A percentile compares a stretch with the other conserved stretches of the same genome.
These are phyloP conservation scores for Gossypium aridum DNA, from an alignment of 441 rosid genomes.

Conservation along the genomic window DNA sequence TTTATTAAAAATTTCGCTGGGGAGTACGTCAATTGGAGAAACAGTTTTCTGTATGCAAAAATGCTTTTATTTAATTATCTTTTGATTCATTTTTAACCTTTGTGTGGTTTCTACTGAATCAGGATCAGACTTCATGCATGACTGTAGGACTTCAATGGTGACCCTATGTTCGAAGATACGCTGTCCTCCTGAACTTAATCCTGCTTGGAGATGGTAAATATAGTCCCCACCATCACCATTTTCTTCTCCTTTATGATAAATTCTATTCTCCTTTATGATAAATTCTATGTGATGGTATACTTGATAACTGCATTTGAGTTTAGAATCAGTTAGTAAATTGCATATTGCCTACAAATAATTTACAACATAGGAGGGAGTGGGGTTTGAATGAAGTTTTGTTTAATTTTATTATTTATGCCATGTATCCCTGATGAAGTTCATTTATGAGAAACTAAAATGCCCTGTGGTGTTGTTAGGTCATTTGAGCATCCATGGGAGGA, in stretches of 20 bases:
- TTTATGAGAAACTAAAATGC: background rate
- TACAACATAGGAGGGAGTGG: background rate
- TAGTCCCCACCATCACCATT: background rate
- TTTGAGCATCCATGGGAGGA: slow-evolving; percentile 65
- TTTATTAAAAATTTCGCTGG: background rate
- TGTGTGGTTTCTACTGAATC: slow-evolving; percentile 5
- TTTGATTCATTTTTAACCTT: background rate
- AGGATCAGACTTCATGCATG: slow-evolving; percentile 24
- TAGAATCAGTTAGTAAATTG: background rate
- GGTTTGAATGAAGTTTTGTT: background rate
- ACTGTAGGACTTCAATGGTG: slow-evolving; percentile 16
- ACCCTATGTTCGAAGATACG: slow-evolving; percentile 41
- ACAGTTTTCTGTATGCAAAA: background rate
- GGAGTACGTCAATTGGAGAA: background rate
- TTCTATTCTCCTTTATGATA: background rate
- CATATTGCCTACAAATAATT: background rate
- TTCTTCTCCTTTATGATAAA: background rate
- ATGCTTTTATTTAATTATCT: background rate
- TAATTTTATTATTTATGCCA: background rate
- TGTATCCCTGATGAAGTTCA: background rate
- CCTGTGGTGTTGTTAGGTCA: slow-evolving; percentile 41
- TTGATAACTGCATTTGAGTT: background rate
- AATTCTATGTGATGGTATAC: background rate
- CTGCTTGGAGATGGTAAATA: slow-evolving; percentile 86
- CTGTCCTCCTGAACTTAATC: slow-evolving; percentile 62